Evolutionary conservation across 2,329 filamentous ascomycete genomes (phyloP).

Genomic region (Aspergillus terreus): DNA sequence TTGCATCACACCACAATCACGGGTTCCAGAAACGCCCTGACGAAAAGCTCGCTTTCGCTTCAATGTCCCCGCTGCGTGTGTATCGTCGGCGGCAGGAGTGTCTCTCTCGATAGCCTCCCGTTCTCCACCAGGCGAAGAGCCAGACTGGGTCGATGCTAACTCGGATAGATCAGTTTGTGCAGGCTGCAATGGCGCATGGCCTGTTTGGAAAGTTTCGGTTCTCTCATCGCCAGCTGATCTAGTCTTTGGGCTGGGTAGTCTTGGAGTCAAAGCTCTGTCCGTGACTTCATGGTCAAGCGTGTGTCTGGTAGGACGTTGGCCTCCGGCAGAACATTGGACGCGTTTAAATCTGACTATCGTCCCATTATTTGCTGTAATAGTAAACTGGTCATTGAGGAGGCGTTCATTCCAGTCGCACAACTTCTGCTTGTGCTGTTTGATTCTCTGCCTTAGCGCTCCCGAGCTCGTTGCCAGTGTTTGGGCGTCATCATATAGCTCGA

Average conservation of each 20-base stretch:
- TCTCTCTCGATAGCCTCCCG: background rate
- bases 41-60: conserved; percentile 19
- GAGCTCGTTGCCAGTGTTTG: conserved; percentile 25
- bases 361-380: conserved; percentile 23
- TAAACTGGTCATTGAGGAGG: conserved; percentile 28
- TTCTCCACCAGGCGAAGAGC: conserved; percentile 5
- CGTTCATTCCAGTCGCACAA: conserved; percentile 26
- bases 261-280: background rate
- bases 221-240: background rate
- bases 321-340: conserved; percentile 1
- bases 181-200: background rate
- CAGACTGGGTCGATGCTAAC: conserved; percentile 16
- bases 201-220: background rate
- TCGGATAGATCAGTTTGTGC: conserved; percentile 2
- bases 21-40: background rate
- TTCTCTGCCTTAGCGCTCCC: conserved; percentile 24
- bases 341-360: conserved; percentile 26
- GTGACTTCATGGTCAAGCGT: background rate
- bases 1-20: background rate
- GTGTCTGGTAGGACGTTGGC: too few relatives aligned
- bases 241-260: background rate
- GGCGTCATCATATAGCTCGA: conserved; percentile 28
- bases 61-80: conserved; percentile 7
- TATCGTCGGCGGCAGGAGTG: conserved; percentile 3
- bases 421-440: conserved; percentile 34